Evolutionary conservation across 2,329 filamentous ascomycete genomes (phyloP), one percentile per base, ranked within the genome.

Genomic region (Incumbomyces lentus): DNA sequence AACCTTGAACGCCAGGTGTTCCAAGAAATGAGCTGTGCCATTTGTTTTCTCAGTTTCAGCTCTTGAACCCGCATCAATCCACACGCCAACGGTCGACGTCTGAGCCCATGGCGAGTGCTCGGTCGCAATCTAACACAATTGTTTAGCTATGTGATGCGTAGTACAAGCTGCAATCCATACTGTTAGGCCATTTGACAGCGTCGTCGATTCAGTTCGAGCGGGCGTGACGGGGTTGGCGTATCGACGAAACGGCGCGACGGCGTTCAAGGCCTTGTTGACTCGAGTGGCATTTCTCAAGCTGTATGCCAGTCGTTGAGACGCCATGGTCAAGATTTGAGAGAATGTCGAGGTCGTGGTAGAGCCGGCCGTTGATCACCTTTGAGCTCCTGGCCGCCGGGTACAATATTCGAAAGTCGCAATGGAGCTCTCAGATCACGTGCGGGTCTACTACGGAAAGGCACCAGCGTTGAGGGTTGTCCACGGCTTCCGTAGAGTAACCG

Each of bases 1-100:
- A 78, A 94, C 88, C 86, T 98, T 98, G 82, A 98, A 98, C 62
- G 93, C 93, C 69, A 98, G 80, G 76, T 98, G 92, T 79, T 98
- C 92, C 62, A 98, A 81, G 78, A 98, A 98, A 76, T 98, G 92
- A 64, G 92, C 92, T 62, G 92, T 98, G 72, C 92, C 92, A 75
- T 96, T 98, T 65, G 86, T 96, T 80, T 88, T 88, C 73, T 92
- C 82, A 60, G 92, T 98, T 79, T 98, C 92, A 68, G 92, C 88
- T 70, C 92, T 81, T 70, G 88, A 95, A 67, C 92, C 92, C 68
- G 93, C 90, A 73, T 98, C 93, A 69, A 98, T 98, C 89, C 92
- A 98, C 58, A 98, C 87, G 68, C 92, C 92, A 62, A 96, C 89
- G 47, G 90, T 96, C 62, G 89, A 95, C 53, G 92, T 96, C 76